Evolutionary conservation across 2,329 filamentous ascomycete species (phyloP).

Genomic region (Ceratocystis cubensis): DNA sequence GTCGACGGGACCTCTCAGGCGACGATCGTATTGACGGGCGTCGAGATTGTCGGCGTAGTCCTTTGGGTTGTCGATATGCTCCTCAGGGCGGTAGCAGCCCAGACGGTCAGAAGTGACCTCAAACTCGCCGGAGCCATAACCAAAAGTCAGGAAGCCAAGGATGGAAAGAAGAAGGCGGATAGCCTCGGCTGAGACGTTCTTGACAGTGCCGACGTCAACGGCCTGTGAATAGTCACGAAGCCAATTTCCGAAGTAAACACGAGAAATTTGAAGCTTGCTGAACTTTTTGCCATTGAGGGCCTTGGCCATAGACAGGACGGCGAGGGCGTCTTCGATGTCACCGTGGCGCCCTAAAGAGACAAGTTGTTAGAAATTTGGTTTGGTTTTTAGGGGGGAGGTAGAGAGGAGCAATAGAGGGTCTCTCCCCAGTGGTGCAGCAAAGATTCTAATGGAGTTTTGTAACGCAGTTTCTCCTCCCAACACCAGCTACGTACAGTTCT

Average conservation of each 20-base stretch:
- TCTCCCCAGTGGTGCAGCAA: background rate
- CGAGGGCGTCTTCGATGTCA: slow-evolving; percentile 84
- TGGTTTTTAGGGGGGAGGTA: background rate
- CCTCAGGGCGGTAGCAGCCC: slow-evolving; percentile 67
- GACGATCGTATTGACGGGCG: slow-evolving; percentile 66
- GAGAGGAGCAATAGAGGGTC: background rate
- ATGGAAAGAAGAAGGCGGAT: slow-evolving; percentile 83
- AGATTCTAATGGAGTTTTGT: background rate
- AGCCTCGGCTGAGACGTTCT: slow-evolving; percentile 78
- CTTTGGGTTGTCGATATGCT: slow-evolving; percentile 62
- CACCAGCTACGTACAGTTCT: slow-evolving; percentile 50
- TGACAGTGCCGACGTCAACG: slow-evolving; percentile 84
- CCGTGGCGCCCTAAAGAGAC: slow-evolving; percentile 56
- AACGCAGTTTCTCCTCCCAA: no score
- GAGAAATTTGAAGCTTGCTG: slow-evolving; percentile 72
- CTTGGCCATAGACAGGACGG: slow-evolving; percentile 51
- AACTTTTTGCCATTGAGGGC: slow-evolving; percentile 60
- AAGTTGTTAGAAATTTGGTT: background rate
- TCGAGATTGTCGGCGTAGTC: slow-evolving; percentile 87
- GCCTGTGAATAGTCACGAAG: slow-evolving; percentile 86
- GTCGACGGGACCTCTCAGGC: slow-evolving; percentile 70
- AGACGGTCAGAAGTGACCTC: slow-evolving; percentile 71
- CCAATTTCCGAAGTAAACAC: slow-evolving; percentile 96
- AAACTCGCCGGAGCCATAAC: slow-evolving; percentile 76
- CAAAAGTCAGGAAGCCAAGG: slow-evolving; percentile 78